These are phyloP conservation scores for Pezicula neosporulosa DNA, from an alignment of 2,329 filamentous ascomycete species.

Conservation along the genomic window DNA sequence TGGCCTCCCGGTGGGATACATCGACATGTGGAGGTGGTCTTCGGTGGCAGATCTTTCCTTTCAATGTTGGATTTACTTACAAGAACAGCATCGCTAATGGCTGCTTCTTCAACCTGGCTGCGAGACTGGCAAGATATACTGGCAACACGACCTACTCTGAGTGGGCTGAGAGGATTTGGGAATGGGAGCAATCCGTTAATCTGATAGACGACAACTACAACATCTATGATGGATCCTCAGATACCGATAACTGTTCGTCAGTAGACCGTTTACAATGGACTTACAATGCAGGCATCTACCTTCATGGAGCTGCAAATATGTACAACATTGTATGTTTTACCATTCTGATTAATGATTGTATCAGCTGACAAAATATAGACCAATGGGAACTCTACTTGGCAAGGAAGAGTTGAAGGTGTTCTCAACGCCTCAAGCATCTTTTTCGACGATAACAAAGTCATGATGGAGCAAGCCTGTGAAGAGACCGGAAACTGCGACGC, in stretches of 20 bases:
- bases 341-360: not conserved
- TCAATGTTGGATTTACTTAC: slow-evolving; percentile 80
- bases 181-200: slow-evolving; percentile 59
- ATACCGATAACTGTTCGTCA: slow-evolving; percentile 50
- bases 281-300: slow-evolving; percentile 67
- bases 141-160: slow-evolving; percentile 73
- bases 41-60: slow-evolving; percentile 80
- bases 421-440: slow-evolving; percentile 53
- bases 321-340: slow-evolving; percentile 53
- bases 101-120: slow-evolving; percentile 57
- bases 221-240: slow-evolving; percentile 59
- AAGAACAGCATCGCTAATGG: slow-evolving; percentile 63
- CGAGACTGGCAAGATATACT: slow-evolving; percentile 71
- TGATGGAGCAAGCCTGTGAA: slow-evolving; percentile 66
- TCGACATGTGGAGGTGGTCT: slow-evolving; percentile 69
- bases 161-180: slow-evolving; percentile 71
- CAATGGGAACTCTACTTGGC: slow-evolving; percentile 47
- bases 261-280: slow-evolving; percentile 62
- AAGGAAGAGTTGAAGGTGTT: slow-evolving; percentile 52
- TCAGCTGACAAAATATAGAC: slow-evolving; percentile 32
- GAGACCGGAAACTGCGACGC: slow-evolving; percentile 54
- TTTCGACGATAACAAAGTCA: slow-evolving; percentile 47
- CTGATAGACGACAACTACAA: slow-evolving; percentile 57
- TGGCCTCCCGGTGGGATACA: slow-evolving; percentile 68
- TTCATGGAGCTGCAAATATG: slow-evolving; percentile 64